Conservation (phyloP, 345 rosid genomes). For the Eucalyptus pauciflora region DNA sequence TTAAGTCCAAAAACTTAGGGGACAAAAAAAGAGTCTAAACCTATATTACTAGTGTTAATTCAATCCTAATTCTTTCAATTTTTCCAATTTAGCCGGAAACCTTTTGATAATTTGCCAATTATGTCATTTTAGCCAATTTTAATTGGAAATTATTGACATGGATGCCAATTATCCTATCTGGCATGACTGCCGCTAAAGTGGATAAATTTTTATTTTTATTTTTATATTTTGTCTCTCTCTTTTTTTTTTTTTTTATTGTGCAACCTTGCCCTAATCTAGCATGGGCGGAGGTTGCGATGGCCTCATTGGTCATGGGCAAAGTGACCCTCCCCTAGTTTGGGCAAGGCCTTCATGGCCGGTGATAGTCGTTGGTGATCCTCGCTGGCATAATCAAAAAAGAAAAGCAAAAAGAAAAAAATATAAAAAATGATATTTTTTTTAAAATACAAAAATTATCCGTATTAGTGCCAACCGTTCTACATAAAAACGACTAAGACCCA, state of each 20-base stretch:
- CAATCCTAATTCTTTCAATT: accelerated
- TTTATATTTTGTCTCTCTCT: too few relatives aligned
- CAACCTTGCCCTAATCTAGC: neutral
- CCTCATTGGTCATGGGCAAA: neutral
- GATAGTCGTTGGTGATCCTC: neutral
- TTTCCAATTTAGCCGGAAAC: accelerated
- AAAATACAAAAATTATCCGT: accelerated
- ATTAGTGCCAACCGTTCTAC: accelerated
- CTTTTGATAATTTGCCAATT: neutral
- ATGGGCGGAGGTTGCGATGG: accelerated
- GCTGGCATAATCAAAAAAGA: accelerated
- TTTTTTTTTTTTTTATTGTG: too few relatives aligned
- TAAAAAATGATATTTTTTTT: too few relatives aligned
- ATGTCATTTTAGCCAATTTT: too few relatives aligned
- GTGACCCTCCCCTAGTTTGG: neutral
- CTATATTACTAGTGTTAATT: neutral
- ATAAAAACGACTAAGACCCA: accelerated
- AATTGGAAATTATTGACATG: too few relatives aligned
- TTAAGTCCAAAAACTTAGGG: neutral
- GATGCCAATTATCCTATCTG: accelerated
- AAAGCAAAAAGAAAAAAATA: neutral
- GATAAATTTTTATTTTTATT: too few relatives aligned
- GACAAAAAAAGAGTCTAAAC: too few relatives aligned
- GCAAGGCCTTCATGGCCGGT: neutral
- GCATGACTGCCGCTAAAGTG: accelerated